phyloP scores from a whole-genome alignment of 371 early-diverging fungal genomes.

The Chytridium lagenaria region DNA sequence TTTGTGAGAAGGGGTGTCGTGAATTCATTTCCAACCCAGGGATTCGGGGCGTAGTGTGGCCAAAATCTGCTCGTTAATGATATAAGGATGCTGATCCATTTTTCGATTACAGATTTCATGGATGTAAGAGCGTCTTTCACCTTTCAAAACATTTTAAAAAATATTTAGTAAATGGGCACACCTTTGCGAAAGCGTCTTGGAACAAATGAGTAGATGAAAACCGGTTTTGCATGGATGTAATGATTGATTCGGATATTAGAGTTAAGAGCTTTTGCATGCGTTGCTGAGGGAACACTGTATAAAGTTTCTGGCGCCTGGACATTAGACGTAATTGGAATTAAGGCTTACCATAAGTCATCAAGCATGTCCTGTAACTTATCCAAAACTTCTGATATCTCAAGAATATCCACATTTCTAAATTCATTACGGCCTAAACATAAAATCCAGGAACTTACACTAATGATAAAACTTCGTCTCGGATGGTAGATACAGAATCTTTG shows the following conservation, averaged over 20 bases:
- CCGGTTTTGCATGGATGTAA: slow-evolving; percentile 32
- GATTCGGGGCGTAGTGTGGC: slow-evolving; percentile 51
- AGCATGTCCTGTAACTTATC: slow-evolving; percentile 52
- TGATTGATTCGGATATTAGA: slow-evolving; percentile 41
- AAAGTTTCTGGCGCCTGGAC: slow-evolving; percentile 49
- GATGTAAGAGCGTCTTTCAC: neutral
- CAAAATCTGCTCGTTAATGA: slow-evolving; percentile 51
- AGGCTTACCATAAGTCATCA: slow-evolving; percentile 56
- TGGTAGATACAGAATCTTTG: slow-evolving; percentile 19
- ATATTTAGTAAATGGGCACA: slow-evolving; percentile 3
- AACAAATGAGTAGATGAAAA: slow-evolving; percentile 24
- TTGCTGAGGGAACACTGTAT: slow-evolving; percentile 40
- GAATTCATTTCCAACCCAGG: slow-evolving; percentile 47
- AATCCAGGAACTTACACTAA: slow-evolving; percentile 26
- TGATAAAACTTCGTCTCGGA: slow-evolving; percentile 20
- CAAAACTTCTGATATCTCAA: slow-evolving; percentile 37
- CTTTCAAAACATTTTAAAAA: neutral
- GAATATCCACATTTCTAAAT: slow-evolving; percentile 20
- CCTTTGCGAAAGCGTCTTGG: slow-evolving; percentile 38
- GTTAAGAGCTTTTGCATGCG: slow-evolving; percentile 50
- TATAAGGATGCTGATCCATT: slow-evolving; percentile 30
- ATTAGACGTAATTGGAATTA: neutral
- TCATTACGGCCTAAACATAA: too few species aligned
- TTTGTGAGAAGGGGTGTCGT: slow-evolving; percentile 9
- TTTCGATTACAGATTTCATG: slow-evolving; percentile 30